These are phyloP conservation scores for Cyclotella sp. DNA, from an alignment of 108 stramenopile genomes.

Conservation along the genomic window DNA sequence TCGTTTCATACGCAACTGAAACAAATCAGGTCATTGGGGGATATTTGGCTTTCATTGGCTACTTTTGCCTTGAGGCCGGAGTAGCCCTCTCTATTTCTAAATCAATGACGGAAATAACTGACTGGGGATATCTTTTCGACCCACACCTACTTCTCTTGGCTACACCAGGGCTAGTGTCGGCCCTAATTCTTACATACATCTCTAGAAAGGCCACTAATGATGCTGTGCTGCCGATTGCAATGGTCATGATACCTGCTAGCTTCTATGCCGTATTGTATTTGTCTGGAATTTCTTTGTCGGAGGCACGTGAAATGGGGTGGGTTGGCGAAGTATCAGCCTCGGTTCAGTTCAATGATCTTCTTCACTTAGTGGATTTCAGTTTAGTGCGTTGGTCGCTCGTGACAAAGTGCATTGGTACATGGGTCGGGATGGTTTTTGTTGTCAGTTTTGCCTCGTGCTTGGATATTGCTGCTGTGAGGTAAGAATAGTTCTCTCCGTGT, in stretches of 20 bases:
- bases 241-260: constrained; percentile 81
- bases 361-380: constrained; percentile 67
- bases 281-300: constrained; percentile 54
- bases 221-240: constrained; percentile 73
- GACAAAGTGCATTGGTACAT: constrained; percentile 71
- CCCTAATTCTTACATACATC: constrained; percentile 64
- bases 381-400: constrained; percentile 79
- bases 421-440: constrained; percentile 96
- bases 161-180: constrained; percentile 77
- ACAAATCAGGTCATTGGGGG: constrained; percentile 61
- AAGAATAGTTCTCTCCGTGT: neutral
- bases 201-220: constrained; percentile 62
- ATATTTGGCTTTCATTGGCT: constrained; percentile 95
- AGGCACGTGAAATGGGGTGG: constrained; percentile 76
- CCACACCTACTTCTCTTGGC: constrained; percentile 63
- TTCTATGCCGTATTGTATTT: constrained; percentile 76
- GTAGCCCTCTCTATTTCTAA: constrained; percentile 83
- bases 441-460: constrained; percentile 95
- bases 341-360: constrained; percentile 63
- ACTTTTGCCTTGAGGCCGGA: constrained; percentile 92
- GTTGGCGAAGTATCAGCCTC: constrained; percentile 69
- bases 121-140: constrained; percentile 72
- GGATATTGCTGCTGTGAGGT: constrained; percentile 81
- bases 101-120: constrained; percentile 58
- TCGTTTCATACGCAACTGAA: neutral